Percentiles rank a stretch among this genome's conserved stretches.
These are phyloP conservation scores for Gentiana dahurica DNA, from an alignment of 257 asterid genomes.

Conservation along the genomic window DNA sequence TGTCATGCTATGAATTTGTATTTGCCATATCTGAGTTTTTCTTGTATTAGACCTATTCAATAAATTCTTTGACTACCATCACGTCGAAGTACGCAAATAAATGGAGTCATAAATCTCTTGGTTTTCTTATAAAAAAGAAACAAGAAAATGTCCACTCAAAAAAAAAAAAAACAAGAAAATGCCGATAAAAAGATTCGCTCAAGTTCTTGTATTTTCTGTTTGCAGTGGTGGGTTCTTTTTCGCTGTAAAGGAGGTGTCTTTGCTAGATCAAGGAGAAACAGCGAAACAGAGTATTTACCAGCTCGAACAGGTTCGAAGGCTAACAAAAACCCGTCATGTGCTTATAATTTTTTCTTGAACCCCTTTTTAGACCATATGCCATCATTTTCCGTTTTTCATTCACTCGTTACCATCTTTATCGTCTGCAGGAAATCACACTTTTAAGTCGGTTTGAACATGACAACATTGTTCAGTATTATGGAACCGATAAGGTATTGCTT, in stretches of 20 bases:
- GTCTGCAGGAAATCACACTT: slow-evolving; percentile 83
- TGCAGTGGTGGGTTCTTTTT: slow-evolving; percentile 95
- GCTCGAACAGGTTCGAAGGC: slow-evolving; percentile 68
- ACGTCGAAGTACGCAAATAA: too few relatives aligned
- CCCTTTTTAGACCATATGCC: neutral
- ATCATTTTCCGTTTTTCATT: neutral
- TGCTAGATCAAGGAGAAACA: slow-evolving; percentile 81
- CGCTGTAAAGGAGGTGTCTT: slow-evolving; percentile 88
- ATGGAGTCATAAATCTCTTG: too few relatives aligned
- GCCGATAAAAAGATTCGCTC: too few relatives aligned
- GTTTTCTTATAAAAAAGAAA: too few relatives aligned
- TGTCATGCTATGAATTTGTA: too few relatives aligned
- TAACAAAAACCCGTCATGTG: neutral
- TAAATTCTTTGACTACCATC: too few relatives aligned
- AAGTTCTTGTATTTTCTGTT: slow-evolving; percentile 4
- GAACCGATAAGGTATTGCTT: slow-evolving; percentile 63
- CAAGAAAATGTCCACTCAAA: too few relatives aligned
- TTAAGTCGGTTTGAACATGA: slow-evolving; percentile 85
- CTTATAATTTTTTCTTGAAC: neutral
- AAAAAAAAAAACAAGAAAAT: too few relatives aligned
- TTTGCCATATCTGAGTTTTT: too few relatives aligned
- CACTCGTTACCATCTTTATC: slow-evolving; percentile 7
- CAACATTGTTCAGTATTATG: slow-evolving; percentile 86
- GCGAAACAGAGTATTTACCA: slow-evolving; percentile 68
- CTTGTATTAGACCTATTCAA: too few relatives aligned